A percentile compares a stretch with the other conserved stretches of the same genome.
These are phyloP conservation scores for Leptographium flavum DNA, from an alignment of 2,329 filamentous ascomycete species.

Conservation along the genomic window DNA sequence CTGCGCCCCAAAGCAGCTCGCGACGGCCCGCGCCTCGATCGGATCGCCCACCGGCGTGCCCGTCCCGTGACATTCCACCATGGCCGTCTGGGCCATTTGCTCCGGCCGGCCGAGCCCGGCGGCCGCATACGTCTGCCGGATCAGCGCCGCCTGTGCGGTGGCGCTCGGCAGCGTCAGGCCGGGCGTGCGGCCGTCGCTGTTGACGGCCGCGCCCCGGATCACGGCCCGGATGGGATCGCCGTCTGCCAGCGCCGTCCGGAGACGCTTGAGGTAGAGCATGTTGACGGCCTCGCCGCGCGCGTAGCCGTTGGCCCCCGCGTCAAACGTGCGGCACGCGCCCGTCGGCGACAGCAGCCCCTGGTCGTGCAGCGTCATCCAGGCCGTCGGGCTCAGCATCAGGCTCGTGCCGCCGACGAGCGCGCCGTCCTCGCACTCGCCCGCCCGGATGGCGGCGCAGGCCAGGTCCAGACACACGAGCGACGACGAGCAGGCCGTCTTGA, in stretches of 20 bases:
- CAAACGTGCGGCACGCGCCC: constrained; percentile 10
- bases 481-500: constrained; percentile 27
- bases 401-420: constrained; percentile 23
- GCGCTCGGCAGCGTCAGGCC: constrained; percentile 26
- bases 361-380: constrained; percentile 18
- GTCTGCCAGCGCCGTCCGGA: constrained; percentile 24
- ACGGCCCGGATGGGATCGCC: constrained; percentile 20
- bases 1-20: constrained; percentile 12
- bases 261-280: constrained; percentile 24
- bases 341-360: constrained; percentile 22
- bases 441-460: constrained; percentile 16
- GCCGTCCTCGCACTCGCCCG: constrained; percentile 13
- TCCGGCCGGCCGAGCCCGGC: constrained; percentile 13
- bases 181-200: constrained; percentile 27
- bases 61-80: constrained; percentile 27
- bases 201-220: constrained; percentile 17
- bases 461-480: constrained; percentile 21
- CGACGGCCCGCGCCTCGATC: constrained; percentile 17
- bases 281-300: constrained; percentile 26
- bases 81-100: constrained; percentile 15
- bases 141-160: constrained; percentile 18
- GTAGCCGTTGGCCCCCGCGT: constrained; percentile 24
- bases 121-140: constrained; percentile 16
- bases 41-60: constrained; percentile 27
- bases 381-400: constrained; percentile 19